These are phyloP conservation scores for Zasmidium angulare DNA, from an alignment of 2,329 filamentous ascomycete species.

Conservation along the genomic window DNA sequence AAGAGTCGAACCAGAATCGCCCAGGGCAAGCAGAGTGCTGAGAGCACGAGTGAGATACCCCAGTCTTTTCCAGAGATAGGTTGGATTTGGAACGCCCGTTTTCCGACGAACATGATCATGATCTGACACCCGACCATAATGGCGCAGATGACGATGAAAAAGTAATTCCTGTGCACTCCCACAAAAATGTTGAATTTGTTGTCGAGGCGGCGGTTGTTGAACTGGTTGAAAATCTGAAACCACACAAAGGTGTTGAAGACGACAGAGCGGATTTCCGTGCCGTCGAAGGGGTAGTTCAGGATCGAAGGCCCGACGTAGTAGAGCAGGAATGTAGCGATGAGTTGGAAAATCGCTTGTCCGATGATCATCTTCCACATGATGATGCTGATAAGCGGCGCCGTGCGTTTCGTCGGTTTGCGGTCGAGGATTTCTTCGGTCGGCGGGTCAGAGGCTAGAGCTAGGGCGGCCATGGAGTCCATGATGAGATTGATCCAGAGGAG, in stretches of 20 bases:
- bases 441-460: conserved; percentile 85
- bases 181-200: conserved; percentile 96
- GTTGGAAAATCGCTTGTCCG: conserved; percentile 86
- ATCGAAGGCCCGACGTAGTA: conserved; percentile 71
- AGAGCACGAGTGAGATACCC: conserved; percentile 81
- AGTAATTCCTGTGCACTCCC: conserved; percentile 77
- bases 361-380: conserved; percentile 99
- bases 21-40: conserved; percentile 77
- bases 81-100: conserved; percentile 67
- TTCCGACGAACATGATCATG: conserved; percentile 86
- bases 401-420: conserved; percentile 74
- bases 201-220: conserved; percentile 93
- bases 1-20: conserved; percentile 79
- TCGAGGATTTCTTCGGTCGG: conserved; percentile 77
- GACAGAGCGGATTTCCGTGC: conserved; percentile 68
- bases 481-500: conserved; percentile 95
- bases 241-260: conserved; percentile 98
- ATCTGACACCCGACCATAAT: conserved; percentile 88
- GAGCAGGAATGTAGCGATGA: conserved; percentile 73
- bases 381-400: conserved; percentile 73
- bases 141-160: conserved; percentile 80
- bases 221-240: conserved; percentile 99
- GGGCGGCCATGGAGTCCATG: conserved; percentile 90
- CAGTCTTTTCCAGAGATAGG: conserved; percentile 71
- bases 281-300: conserved; percentile 52